Evolutionary conservation across 192 early-diverging fungal species (phyloP).

Genomic region (Umbelopsis ramanniana): DNA sequence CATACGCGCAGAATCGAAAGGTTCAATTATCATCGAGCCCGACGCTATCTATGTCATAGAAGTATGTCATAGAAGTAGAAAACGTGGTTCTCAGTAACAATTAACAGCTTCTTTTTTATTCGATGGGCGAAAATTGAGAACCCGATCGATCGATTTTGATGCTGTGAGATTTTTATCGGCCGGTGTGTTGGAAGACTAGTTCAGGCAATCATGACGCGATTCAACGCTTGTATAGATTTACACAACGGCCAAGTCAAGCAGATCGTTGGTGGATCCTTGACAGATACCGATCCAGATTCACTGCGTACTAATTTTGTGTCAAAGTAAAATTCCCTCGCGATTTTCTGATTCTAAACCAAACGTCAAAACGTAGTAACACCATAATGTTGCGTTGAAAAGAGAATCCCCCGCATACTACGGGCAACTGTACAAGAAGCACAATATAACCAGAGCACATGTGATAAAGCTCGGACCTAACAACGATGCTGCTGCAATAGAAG

Average conservation of each 20-base stretch:
- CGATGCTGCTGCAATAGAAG: constrained; percentile 82
- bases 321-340: constrained; percentile 42
- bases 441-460: constrained; percentile 86
- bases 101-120: too few species aligned
- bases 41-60: too few species aligned
- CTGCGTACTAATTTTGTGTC: constrained; percentile 96
- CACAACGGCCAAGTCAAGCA: constrained; percentile 98
- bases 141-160: background rate
- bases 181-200: too few species aligned
- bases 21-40: too few species aligned
- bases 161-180: background rate
- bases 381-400: constrained; percentile 29
- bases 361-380: background rate
- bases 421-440: constrained; percentile 71
- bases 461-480: constrained; percentile 94
- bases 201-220: constrained; percentile 55
- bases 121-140: too few species aligned
- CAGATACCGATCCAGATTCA: constrained; percentile 56
- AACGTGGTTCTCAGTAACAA: too few species aligned
- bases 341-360: background rate
- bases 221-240: constrained; percentile 98
- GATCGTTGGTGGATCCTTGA: constrained; percentile 94
- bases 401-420: constrained; percentile 85
- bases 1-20: too few species aligned
- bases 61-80: too few species aligned